Evolutionary conservation across 805 yeast species (phyloP), one percentile per base, ranked within the genome.

Genomic region (Candida ipomoeae): DNA sequence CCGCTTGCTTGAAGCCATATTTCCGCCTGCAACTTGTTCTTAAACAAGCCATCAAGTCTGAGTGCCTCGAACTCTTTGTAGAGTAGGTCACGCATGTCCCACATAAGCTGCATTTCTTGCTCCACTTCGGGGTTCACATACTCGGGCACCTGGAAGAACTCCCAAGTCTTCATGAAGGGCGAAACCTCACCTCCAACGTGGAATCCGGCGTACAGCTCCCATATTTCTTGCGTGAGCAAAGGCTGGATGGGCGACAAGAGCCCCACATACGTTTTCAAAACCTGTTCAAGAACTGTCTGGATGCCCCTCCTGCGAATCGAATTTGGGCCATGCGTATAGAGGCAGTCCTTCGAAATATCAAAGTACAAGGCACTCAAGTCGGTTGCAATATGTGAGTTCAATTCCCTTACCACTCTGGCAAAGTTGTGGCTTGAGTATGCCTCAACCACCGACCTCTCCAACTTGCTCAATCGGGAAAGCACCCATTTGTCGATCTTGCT

Each of bases 201-300:
- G 29, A 50, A 31, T 65, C 52, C 26, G 40, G 49, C 68, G 3
- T 79, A 60, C 51, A 75, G 74, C 36, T 81, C 80, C 96, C 97
- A 91, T 0, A 82, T 89, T 62, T 94, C 97, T 67, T 94, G 98
- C 0, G 92, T 77, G 50, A 91, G 70, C 3, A 89, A 64, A 1
- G 99, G 99, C 36, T 86, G 68, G 1, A 94, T 81, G 1, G 99
- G 98, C 0, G 90, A 77, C 49, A 92, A 63, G 1, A 88, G 64
- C 0, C 87, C 78, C n/a, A 82, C 65, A 60, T 89, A 87, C 0
- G 82, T 75, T 40, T 72, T 73, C 15, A 89, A 69, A 13, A 88
- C 72, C 54, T 82, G 77, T 31, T 65, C 62, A 46, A 94, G 70
- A 0, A 86, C 92, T 3, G 87, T 83, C 64, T 87, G 92, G 6